Base-by-base conservation (phyloP, 2,329 filamentous ascomycete species). In the Aspergillus sp. region DNA sequence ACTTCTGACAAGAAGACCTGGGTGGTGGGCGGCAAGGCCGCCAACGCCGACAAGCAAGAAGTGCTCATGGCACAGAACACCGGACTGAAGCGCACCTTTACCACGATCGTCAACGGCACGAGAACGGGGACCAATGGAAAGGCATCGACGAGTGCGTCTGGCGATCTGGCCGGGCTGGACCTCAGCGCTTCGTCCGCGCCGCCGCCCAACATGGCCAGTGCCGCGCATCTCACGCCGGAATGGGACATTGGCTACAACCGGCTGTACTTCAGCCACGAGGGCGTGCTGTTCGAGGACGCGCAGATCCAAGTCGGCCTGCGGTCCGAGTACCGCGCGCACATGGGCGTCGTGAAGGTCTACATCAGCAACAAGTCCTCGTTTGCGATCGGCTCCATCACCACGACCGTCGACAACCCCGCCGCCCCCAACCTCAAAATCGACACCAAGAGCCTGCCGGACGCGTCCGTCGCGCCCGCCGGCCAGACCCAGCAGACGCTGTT, bases 11-110 rank as follows among this genome's bases (percentile, higher is more conserved):
- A 95, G 76, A 85, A 93, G 56, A 97, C 94, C 1, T 99, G 94
- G 94, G 87, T 97, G 21, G 89, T 97, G n/a, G 93, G 93, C 57
- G 93, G 91, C 55, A 97, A 96, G 75, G 91, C 95, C 68, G 93
- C 92, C 52, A 97, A 97, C 68, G 79, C 85, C 1, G 91, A 96
- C 66, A 79, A 85, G 42, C 82, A 86, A 51, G 92, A 96, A 69
- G 83, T 96, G 54, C 85, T 84, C 58, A 83, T 97, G 73, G 87
- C 86, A 25, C 90, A 94, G 71, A 88, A 88, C 56, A 86, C 87
- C 10, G 89, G 89, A 11, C 81, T 97, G 52, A 96, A 93, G 76
- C 87, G 93, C 61, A 88, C 89, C 1, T 96, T 97, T 66, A 96
- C 78, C 20, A 76, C 77, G 0, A 75, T 77, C 41, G 77, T 80